phyloP scores from a whole-genome alignment of 768 basidiomycete genomes.

The Coprinellus aureogranulatus region DNA sequence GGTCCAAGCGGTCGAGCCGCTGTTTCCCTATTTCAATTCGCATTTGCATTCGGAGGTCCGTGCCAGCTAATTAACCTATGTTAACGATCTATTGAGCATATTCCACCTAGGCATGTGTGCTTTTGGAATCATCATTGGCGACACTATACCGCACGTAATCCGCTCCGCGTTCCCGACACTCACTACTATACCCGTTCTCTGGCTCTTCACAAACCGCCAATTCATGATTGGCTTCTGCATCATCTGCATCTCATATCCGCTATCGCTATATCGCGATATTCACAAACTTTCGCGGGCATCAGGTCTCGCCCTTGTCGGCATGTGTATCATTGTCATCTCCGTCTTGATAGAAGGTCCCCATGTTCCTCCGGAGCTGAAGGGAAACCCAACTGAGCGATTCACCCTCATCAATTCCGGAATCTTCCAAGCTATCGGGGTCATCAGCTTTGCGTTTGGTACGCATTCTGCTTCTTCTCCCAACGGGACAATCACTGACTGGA shows the following conservation, averaged over 20 bases:
- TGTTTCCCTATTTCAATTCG: conserved; percentile 95
- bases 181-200: conserved; percentile 66
- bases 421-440: conserved; percentile 96
- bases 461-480: neutral
- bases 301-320: conserved; percentile 85
- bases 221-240: conserved; percentile 90
- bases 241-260: conserved; percentile 84
- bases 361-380: conserved; percentile 69
- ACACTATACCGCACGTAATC: conserved; percentile 94
- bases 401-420: conserved; percentile 77
- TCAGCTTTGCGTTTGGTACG: conserved; percentile 83
- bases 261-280: conserved; percentile 95
- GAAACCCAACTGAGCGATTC: conserved; percentile 71
- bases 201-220: conserved; percentile 77
- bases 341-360: conserved; percentile 83
- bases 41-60: conserved; percentile 94
- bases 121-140: conserved; percentile 96
- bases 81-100: neutral
- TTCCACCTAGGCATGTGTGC: conserved; percentile 82
- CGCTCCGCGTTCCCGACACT: conserved; percentile 77
- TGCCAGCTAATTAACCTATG: neutral
- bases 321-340: conserved; percentile 87
- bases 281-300: conserved; percentile 94
- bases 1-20: conserved; percentile 88
- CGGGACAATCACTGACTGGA: neutral